Evolutionary conservation across 148 eudicot species (phyloP).

Genomic region (Vaccinium vitisidaea): DNA sequence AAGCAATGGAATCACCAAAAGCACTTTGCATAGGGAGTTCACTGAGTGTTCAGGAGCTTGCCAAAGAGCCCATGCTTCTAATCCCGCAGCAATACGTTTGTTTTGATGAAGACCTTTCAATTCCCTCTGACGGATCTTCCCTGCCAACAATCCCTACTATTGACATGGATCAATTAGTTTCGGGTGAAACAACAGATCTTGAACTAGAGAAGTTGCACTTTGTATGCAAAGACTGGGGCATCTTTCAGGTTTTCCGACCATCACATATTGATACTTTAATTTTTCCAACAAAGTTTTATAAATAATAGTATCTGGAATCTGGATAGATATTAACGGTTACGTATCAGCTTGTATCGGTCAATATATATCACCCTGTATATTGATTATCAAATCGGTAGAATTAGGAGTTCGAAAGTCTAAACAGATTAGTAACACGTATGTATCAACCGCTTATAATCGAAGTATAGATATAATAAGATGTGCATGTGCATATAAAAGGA

Average conservation of each 20-base stretch:
- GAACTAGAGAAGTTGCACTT: constrained; percentile 25
- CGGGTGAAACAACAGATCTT: constrained; percentile 3
- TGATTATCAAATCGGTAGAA: too few relatives aligned
- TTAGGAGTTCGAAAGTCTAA: background rate
- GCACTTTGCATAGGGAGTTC: background rate
- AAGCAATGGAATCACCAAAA: constrained; percentile 19
- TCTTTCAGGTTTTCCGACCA: constrained; percentile 34
- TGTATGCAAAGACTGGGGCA: constrained; percentile 41
- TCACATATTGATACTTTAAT: background rate
- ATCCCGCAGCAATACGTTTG: constrained; percentile 28
- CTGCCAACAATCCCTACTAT: constrained; percentile 24
- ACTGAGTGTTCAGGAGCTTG: constrained; percentile 34
- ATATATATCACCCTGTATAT: too few relatives aligned
- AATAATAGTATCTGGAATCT: background rate
- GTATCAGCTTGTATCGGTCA: background rate
- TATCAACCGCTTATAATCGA: background rate
- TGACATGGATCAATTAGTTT: constrained; percentile 27
- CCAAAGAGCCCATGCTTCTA: constrained; percentile 23
- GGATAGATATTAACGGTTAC: background rate
- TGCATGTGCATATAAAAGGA: background rate
- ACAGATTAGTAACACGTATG: too few relatives aligned
- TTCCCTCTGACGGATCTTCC: constrained; percentile 10
- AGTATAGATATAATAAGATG: background rate
- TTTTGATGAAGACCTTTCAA: constrained; percentile 21
- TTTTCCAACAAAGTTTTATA: background rate